Evolutionary conservation across 495 filamentous ascomycete species (phyloP).

Genomic region (Hypoxylon fragiforme): DNA sequence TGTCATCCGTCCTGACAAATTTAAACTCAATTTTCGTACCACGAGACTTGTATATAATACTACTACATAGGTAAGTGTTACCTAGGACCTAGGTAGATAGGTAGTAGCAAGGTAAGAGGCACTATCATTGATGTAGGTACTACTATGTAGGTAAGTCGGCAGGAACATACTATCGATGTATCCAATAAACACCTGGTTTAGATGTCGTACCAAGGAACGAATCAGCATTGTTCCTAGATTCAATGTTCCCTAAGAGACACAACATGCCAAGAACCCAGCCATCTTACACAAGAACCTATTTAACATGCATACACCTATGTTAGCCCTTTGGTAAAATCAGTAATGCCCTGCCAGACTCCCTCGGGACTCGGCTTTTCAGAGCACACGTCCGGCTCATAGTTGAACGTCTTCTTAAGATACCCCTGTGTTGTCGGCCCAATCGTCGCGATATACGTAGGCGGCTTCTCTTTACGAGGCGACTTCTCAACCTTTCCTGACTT

Average conservation of each 20-base stretch:
- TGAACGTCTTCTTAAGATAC: conserved; percentile 67
- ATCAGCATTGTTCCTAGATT: too few species aligned
- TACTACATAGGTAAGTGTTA: too few species aligned
- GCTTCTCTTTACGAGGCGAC: conserved; percentile 21
- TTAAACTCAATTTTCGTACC: conserved; percentile 7
- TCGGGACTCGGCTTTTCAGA: conserved; percentile 81
- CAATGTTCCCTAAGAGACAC: too few species aligned
- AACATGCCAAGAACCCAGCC: not conserved
- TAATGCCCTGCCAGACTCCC: conserved; percentile 73
- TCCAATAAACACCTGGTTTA: too few species aligned
- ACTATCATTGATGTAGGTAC: too few species aligned
- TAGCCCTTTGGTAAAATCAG: conserved; percentile 44
- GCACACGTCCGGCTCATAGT: conserved; percentile 77
- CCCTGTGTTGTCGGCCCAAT: conserved; percentile 94
- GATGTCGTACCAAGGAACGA: too few species aligned
- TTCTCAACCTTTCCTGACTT: conserved; percentile 48
- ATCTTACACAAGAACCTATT: too few species aligned
- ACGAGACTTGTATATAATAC: too few species aligned
- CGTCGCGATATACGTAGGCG: conserved; percentile 67
- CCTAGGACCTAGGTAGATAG: too few species aligned
- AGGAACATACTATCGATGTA: too few species aligned
- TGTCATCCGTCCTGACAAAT: not conserved
- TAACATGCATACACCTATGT: not conserved
- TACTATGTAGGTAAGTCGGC: too few species aligned
- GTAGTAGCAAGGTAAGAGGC: too few species aligned